A percentile compares a stretch with the other conserved stretches of the same genome.
Conservation (phyloP, 176 grass and related monocot species). For the Phyllostachys edulis region DNA sequence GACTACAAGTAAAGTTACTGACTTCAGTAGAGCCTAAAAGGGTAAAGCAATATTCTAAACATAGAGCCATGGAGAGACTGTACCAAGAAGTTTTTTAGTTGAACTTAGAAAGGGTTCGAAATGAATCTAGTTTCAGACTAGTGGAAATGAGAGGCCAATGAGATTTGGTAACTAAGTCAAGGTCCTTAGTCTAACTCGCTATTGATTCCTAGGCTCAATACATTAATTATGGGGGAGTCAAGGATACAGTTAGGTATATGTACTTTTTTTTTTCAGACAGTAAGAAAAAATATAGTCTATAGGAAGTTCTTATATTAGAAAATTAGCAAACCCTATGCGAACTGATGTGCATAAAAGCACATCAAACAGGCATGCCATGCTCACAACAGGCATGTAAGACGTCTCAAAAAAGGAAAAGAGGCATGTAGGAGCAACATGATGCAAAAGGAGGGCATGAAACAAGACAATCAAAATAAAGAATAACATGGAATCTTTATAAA, state of each 20-base stretch:
- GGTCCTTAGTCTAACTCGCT: neutral
- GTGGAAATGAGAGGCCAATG: neutral
- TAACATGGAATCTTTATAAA: neutral
- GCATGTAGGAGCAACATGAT: neutral
- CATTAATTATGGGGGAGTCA: neutral
- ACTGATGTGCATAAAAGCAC: neutral
- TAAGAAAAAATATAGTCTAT: neutral
- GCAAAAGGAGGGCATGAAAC: neutral
- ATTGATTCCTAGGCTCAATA: neutral
- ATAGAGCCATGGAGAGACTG: neutral
- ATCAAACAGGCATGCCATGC: neutral
- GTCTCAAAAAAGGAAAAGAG: neutral
- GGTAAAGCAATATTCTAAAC: neutral
- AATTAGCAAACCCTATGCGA: neutral
- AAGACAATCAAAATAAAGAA: neutral
- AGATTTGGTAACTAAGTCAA: neutral
- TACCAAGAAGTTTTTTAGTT: neutral
- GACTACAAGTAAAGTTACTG: neutral
- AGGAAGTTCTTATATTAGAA: neutral
- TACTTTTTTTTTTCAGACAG: neutral
- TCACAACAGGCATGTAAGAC: neutral
- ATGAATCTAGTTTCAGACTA: neutral
- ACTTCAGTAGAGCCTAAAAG: neutral
- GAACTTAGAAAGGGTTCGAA: neutral
- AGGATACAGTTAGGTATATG: neutral